Evolutionary conservation across 257 asterid species (phyloP).

Genomic region (Nicotiana obtusifolia): DNA sequence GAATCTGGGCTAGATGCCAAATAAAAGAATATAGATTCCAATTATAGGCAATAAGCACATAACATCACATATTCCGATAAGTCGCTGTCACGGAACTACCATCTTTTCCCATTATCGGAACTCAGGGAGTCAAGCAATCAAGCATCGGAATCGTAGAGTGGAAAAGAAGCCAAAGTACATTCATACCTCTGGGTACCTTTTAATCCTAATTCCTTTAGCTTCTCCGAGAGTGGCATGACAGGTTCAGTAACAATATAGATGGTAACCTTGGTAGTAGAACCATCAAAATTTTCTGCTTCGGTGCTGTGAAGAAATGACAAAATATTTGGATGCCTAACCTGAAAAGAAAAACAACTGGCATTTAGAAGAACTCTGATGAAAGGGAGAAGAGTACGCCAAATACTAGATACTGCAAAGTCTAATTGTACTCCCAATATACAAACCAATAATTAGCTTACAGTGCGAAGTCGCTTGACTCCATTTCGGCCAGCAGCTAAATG

Average conservation of each 20-base stretch:
- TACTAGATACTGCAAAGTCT: neutral
- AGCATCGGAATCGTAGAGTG: neutral
- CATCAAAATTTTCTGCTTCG: slow-evolving; percentile 81
- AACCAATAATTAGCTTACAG: slow-evolving; percentile 42
- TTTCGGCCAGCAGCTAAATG: slow-evolving; percentile 95
- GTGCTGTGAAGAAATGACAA: slow-evolving; percentile 91
- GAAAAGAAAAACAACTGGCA: slow-evolving; percentile 23
- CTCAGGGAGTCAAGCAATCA: neutral
- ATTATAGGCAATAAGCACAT: neutral
- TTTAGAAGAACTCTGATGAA: slow-evolving; percentile 10
- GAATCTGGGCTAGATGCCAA: neutral
- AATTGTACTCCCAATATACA: neutral
- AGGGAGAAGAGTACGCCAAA: neutral
- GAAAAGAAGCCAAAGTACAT: slow-evolving; percentile 7
- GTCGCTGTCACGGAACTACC: neutral
- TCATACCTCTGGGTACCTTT: slow-evolving; percentile 78
- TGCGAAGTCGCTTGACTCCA: slow-evolving; percentile 95
- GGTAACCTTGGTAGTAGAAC: slow-evolving; percentile 70
- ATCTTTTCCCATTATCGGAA: neutral
- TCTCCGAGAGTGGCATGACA: slow-evolving; percentile 88
- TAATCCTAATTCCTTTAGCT: slow-evolving; percentile 85
- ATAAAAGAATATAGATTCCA: neutral
- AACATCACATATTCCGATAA: neutral
- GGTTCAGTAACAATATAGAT: slow-evolving; percentile 95
- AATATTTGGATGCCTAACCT: slow-evolving; percentile 98